Percentiles rank a stretch among this genome's conserved stretches.
These are phyloP conservation scores for Pittosporum tobira DNA, from an alignment of 129 eudicot genomes.

Conservation along the genomic window DNA sequence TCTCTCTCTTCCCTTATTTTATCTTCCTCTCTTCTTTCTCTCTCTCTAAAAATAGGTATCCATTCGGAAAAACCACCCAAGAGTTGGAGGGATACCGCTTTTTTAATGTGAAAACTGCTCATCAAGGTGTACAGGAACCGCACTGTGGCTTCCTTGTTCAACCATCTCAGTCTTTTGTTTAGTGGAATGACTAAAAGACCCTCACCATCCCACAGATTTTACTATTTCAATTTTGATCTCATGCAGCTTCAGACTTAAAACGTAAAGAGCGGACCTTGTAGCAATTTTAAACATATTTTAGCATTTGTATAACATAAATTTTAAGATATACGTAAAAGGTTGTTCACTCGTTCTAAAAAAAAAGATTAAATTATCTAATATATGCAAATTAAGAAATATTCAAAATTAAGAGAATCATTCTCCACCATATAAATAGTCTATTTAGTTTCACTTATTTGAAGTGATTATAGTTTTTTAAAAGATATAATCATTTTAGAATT, in stretches of 20 bases:
- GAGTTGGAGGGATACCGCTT: neutral
- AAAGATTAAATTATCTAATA: too few relatives aligned
- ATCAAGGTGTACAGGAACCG: slow-evolving; percentile 5
- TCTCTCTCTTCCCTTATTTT: too few relatives aligned
- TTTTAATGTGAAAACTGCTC: slow-evolving; percentile 5
- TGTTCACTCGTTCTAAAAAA: too few relatives aligned
- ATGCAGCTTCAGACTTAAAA: slow-evolving; percentile 2
- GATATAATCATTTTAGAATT: too few relatives aligned
- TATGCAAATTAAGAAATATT: too few relatives aligned
- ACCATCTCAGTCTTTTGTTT: slow-evolving; percentile 11
- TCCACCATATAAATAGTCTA: too few relatives aligned
- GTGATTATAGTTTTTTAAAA: too few relatives aligned
- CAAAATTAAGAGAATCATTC: too few relatives aligned
- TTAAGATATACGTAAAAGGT: neutral
- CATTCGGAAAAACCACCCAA: slow-evolving; percentile 17
- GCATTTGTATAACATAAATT: too few relatives aligned
- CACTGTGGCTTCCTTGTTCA: slow-evolving; percentile 24
- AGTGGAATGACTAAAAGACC: slow-evolving; percentile 3
- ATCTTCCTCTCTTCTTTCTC: too few relatives aligned
- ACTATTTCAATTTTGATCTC: neutral
- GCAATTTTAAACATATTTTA: too few relatives aligned
- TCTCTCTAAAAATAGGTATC: slow-evolving; percentile 12
- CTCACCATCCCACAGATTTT: neutral
- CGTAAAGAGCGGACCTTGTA: slow-evolving; percentile 4
- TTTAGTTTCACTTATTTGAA: too few relatives aligned